A percentile compares a stretch with the other conserved stretches of the same genome.
phyloP scores from a whole-genome alignment of 2,329 filamentous ascomycete genomes.

The Emericellopsis cladophorae region DNA sequence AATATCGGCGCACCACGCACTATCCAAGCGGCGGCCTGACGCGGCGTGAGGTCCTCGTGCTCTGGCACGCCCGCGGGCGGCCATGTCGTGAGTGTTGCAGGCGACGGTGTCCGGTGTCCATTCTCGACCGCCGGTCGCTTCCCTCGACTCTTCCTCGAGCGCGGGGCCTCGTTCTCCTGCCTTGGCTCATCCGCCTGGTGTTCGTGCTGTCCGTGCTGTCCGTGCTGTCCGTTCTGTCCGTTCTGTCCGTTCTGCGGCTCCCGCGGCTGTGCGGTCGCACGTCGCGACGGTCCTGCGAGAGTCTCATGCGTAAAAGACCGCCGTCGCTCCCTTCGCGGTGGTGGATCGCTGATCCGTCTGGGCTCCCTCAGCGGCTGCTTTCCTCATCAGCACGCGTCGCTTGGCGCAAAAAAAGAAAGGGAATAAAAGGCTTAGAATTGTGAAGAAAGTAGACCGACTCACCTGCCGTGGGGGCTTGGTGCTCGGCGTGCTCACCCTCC shows the following conservation, averaged over 20 bases:
- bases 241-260: no score
- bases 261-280: no score
- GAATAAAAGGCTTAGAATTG: no score
- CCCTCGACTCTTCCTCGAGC: slow-evolving; percentile 1
- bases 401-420: no score
- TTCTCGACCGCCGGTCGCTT: slow-evolving; percentile 1
- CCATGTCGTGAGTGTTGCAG: slow-evolving; percentile 36
- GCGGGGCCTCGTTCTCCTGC: slow-evolving; percentile 1
- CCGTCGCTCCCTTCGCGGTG: no score
- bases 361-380: no score
- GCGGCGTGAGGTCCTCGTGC: slow-evolving; percentile 36
- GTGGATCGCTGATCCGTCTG: no score
- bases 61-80: slow-evolving; percentile 38
- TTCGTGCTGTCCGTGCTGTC: neutral
- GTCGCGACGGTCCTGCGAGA: no score
- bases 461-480: neutral
- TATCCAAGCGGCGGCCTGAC: slow-evolving; percentile 44
- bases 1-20: slow-evolving; percentile 43
- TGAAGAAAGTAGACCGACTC: no score
- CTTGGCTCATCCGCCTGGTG: neutral
- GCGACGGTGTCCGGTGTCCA: slow-evolving; percentile 1
- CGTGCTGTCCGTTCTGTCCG: no score
- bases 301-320: no score
- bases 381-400: no score
- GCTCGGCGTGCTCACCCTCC: slow-evolving; percentile 18